phyloP scores from a whole-genome alignment of 164 flowering plant species.

The Sextonia rubra region DNA sequence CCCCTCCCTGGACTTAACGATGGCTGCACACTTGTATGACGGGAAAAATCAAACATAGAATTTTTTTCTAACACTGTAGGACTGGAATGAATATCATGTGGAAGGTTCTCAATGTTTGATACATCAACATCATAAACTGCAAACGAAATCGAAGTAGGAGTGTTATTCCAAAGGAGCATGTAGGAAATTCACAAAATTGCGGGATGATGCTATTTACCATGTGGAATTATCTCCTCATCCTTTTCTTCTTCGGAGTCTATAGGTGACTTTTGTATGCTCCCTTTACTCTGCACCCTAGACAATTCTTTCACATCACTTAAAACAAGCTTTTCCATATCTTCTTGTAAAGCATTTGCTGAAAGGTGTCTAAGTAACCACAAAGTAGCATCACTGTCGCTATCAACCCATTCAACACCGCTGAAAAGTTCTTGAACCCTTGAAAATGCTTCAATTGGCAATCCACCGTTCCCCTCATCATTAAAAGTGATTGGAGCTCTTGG shows the following conservation, averaged over 20 bases:
- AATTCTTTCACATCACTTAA: slow-evolving; percentile 56
- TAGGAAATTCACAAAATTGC: slow-evolving; percentile 13
- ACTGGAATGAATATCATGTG: slow-evolving; percentile 32
- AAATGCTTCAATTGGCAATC: slow-evolving; percentile 97
- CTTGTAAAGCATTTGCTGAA: slow-evolving; percentile 46
- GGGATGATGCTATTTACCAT: slow-evolving; percentile 6
- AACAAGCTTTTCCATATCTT: slow-evolving; percentile 32
- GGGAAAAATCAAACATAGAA: slow-evolving; percentile 7
- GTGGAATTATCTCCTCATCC: slow-evolving; percentile 35
- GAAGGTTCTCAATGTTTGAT: slow-evolving; percentile 27
- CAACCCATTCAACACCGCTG: slow-evolving; percentile 88
- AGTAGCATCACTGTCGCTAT: slow-evolving; percentile 80
- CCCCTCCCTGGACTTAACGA: not conserved
- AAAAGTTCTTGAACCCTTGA: slow-evolving; percentile 97
- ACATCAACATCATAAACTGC: slow-evolving; percentile 28
- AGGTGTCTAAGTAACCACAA: slow-evolving; percentile 90
- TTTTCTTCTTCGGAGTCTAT: slow-evolving; percentile 83
- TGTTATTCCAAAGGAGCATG: not conserved
- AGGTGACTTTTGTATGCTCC: slow-evolving; percentile 55
- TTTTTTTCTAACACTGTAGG: slow-evolving; percentile 18
- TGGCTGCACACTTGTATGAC: not conserved
- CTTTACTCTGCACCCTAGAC: slow-evolving; percentile 49
- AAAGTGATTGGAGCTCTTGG: slow-evolving; percentile 62
- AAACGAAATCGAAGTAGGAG: slow-evolving; percentile 8
- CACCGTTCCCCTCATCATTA: slow-evolving; percentile 88